Conservation (phyloP, 78 protist genomes). For the Tieghemostelium lacteum region DNA sequence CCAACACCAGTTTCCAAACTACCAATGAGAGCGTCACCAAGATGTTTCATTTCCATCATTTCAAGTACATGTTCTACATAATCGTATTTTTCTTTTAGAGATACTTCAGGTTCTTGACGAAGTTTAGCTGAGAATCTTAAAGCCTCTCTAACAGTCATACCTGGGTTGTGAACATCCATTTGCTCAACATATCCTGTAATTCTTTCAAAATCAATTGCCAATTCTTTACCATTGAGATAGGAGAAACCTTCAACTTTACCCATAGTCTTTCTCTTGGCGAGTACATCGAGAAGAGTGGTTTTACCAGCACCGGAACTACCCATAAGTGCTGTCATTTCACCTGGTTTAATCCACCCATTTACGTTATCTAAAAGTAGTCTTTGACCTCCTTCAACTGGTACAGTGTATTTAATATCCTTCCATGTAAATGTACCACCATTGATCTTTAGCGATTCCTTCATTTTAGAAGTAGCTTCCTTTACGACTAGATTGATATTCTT, state of each 20-base stretch:
- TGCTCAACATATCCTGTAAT: conserved; percentile 85
- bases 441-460: conserved; percentile 25
- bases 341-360: conserved; percentile 63
- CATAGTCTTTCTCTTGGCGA: conserved; percentile 85
- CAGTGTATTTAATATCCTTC: conserved; percentile 59
- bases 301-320: conserved; percentile 94
- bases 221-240: conserved; percentile 77
- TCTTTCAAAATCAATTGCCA: conserved; percentile 69
- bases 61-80: conserved; percentile 69
- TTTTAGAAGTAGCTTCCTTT: conserved; percentile 7
- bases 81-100: conserved; percentile 45
- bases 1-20: conserved; percentile 72
- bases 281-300: conserved; percentile 87
- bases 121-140: conserved; percentile 63
- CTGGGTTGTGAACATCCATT: conserved; percentile 72
- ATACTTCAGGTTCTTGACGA: conserved; percentile 23
- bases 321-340: conserved; percentile 86
- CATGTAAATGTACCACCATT: conserved; percentile 55
- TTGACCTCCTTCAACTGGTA: conserved; percentile 46
- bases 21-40: conserved; percentile 77
- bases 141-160: conserved; percentile 77
- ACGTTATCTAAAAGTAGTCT: conserved; percentile 34
- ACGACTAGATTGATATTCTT: conserved; percentile 30
- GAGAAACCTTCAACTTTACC: conserved; percentile 80
- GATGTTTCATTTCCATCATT: conserved; percentile 80